These are phyloP conservation scores for Penicillium digitatum DNA, from an alignment of 2,329 filamentous ascomycete genomes.

Conservation along the genomic window DNA sequence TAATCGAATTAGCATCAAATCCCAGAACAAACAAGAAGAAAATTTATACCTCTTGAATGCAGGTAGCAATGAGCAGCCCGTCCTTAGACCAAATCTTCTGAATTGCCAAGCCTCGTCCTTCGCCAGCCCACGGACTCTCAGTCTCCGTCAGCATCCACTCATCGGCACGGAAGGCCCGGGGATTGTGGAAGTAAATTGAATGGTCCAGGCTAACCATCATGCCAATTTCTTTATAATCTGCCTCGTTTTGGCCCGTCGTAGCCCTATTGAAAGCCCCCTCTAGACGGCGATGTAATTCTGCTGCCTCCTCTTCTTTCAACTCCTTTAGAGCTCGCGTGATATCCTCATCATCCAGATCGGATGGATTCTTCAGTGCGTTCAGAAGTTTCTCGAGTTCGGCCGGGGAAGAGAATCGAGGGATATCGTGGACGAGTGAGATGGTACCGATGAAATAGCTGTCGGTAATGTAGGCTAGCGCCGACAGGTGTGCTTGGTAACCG, in stretches of 20 bases:
- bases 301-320: slow-evolving; percentile 41
- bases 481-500: slow-evolving; percentile 75
- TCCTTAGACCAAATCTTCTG: slow-evolving; percentile 50
- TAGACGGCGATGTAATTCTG: slow-evolving; percentile 36
- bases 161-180: slow-evolving; percentile 47
- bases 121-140: slow-evolving; percentile 50
- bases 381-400: slow-evolving; percentile 41
- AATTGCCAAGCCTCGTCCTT: slow-evolving; percentile 47
- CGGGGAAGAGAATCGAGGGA: slow-evolving; percentile 67
- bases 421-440: slow-evolving; percentile 70
- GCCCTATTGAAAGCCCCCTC: slow-evolving; percentile 34
- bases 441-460: slow-evolving; percentile 94
- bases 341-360: slow-evolving; percentile 42
- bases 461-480: slow-evolving; percentile 86
- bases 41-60: slow-evolving; percentile 47
- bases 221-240: slow-evolving; percentile 39
- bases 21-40: not conserved
- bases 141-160: slow-evolving; percentile 52
- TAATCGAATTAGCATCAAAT: slow-evolving; percentile 14
- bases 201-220: slow-evolving; percentile 53
- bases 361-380: slow-evolving; percentile 42
- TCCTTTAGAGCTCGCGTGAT: slow-evolving; percentile 41
- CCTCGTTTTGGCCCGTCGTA: slow-evolving; percentile 19
- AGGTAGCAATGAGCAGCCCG: slow-evolving; percentile 48
- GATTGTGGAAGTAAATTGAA: slow-evolving; percentile 51